These are phyloP conservation scores for Primulina tabacum DNA, from an alignment of 257 asterid genomes.

Conservation along the genomic window DNA sequence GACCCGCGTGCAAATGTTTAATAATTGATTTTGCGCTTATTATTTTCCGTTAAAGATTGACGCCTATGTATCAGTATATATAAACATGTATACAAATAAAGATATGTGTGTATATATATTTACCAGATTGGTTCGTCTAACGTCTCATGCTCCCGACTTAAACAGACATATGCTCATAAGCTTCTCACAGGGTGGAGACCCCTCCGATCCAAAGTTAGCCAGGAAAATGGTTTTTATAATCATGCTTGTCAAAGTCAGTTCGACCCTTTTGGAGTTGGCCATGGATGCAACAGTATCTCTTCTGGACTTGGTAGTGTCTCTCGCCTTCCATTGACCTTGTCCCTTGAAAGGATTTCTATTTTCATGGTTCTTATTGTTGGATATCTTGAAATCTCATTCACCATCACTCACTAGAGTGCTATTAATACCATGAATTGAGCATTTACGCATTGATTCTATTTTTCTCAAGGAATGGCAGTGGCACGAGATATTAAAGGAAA, in stretches of 20 bases:
- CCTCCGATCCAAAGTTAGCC: conserved; percentile 27
- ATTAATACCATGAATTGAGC: not conserved
- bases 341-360: conserved; percentile 15
- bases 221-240: conserved; percentile 35
- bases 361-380: not conserved
- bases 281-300: conserved; percentile 89
- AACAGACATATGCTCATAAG: conserved; percentile 83
- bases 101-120: not conserved
- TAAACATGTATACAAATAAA: not conserved
- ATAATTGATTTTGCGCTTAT: not conserved
- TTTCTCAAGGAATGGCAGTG: conserved; percentile 72
- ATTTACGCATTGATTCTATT: conserved; percentile 7
- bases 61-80: not conserved
- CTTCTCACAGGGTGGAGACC: conserved; percentile 88
- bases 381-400: not conserved
- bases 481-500: conserved; percentile 87
- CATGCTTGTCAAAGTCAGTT: conserved; percentile 39
- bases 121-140: conserved; percentile 12
- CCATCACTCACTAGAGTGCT: not conserved
- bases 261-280: conserved; percentile 77
- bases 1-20: not conserved
- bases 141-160: conserved; percentile 18
- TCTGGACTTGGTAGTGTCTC: conserved; percentile 75
- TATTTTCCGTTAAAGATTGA: conserved; percentile 9
- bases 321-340: conserved; percentile 20